Percentiles rank a stretch among this genome's conserved stretches.
Evolutionary conservation across 768 basidiomycete species (phyloP).

Genomic region (Hortiboletus flavorubellus): DNA sequence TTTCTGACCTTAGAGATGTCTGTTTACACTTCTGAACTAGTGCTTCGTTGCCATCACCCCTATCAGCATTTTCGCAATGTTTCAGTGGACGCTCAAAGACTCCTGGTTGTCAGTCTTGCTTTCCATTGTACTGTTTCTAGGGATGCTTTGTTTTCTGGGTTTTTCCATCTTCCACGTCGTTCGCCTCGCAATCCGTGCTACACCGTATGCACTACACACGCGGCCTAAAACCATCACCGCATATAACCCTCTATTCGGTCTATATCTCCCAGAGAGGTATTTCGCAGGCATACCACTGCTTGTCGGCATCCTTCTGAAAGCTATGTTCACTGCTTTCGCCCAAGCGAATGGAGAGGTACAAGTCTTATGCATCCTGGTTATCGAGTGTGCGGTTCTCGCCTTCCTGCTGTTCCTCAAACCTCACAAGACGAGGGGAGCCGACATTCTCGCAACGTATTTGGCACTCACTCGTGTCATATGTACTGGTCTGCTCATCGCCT

Average conservation of each 20-base stretch:
- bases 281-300: slow-evolving; percentile 64
- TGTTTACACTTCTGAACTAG: slow-evolving; percentile 31
- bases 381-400: slow-evolving; percentile 62
- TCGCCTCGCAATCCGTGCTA: slow-evolving; percentile 41
- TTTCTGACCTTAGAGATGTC: neutral
- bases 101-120: slow-evolving; percentile 84
- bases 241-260: slow-evolving; percentile 60
- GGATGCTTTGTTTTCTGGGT: slow-evolving; percentile 45
- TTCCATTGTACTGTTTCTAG: slow-evolving; percentile 65
- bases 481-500: slow-evolving; percentile 72
- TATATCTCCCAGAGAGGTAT: slow-evolving; percentile 64
- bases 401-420: slow-evolving; percentile 56
- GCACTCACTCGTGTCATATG: slow-evolving; percentile 65
- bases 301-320: slow-evolving; percentile 57
- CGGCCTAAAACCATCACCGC: slow-evolving; percentile 37
- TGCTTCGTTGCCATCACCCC: slow-evolving; percentile 66
- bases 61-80: slow-evolving; percentile 73
- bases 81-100: slow-evolving; percentile 89
- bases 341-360: slow-evolving; percentile 63
- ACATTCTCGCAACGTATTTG: slow-evolving; percentile 67
- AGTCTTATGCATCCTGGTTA: slow-evolving; percentile 58
- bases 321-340: slow-evolving; percentile 69
- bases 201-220: slow-evolving; percentile 38
- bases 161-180: slow-evolving; percentile 49
- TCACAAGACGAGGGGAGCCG: slow-evolving; percentile 61